Conservation (phyloP, 163 green algal species). For the Chloromonas sp. region DNA sequence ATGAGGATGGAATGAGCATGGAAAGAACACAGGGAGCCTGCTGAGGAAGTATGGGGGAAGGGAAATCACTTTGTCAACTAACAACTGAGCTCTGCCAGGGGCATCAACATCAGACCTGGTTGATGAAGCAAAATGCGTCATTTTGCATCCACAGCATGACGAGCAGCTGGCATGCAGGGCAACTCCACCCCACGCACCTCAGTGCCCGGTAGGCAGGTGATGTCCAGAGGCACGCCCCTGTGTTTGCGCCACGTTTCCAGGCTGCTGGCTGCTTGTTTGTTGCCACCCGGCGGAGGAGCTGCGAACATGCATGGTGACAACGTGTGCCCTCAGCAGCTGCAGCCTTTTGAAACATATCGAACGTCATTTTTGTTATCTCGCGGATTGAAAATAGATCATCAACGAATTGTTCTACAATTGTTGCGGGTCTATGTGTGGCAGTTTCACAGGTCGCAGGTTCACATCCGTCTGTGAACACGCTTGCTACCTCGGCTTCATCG, state of each 20-base stretch:
- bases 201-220: conserved; percentile 61
- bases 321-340: not conserved
- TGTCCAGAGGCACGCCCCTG: conserved; percentile 60
- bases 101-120: not conserved
- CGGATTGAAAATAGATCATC: not conserved
- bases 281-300: conserved; percentile 12
- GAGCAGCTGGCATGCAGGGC: not conserved
- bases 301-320: not conserved
- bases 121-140: not conserved
- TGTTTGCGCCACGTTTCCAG: conserved; percentile 48
- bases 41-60: too few species aligned
- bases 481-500: too few species aligned
- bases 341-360: not conserved
- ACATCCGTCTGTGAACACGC: too few species aligned
- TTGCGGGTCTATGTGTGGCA: too few species aligned
- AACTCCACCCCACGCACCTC: conserved; percentile 19
- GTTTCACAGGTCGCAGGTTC: too few species aligned
- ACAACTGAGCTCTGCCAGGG: too few species aligned
- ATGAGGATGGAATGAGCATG: too few species aligned
- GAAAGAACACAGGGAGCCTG: too few species aligned
- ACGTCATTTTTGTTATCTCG: not conserved
- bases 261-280: conserved; percentile 12
- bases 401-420: not conserved
- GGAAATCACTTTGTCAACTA: too few species aligned
- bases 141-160: not conserved